Evolutionary conservation across 2,329 filamentous ascomycete species (phyloP), one percentile per base, ranked within the genome.

Genomic region (Arachnomyces sp.): DNA sequence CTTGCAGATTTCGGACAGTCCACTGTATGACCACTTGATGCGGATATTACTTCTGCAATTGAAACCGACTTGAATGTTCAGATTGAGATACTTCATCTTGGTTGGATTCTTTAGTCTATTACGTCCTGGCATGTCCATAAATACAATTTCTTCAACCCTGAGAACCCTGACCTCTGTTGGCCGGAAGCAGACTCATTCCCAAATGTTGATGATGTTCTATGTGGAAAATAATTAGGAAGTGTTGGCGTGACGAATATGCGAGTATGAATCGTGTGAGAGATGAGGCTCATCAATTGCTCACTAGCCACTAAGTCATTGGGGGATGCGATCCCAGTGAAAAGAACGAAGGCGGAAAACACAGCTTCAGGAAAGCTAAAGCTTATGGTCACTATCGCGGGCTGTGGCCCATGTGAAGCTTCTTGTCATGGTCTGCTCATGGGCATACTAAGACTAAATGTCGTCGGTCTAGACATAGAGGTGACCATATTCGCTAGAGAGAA

Each of bases 31-130:
- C 40, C 40, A 14, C 39, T 43, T 33, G 36, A 39, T 36, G 37
- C 33, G 28, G 35, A 45, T 28, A 39, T 45, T 21, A 32, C 14
- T 39, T 36, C 35, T 17, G 31, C 18, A n/a, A 29, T 28, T 39
- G 36, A 39, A 29, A 39, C 39, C 13, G 36, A 18, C 34, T 30
- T 38, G 32, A 45, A 21, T 40, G 31, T 38, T 18, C 29, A 43
- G 31, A 42, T 45, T 38, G 43, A 45, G 36, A 45, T 45, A 39
- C 40, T 45, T 16, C 40, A 45, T 40, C 39, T 45, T 37, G 43
- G 40, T 25, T 45, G 40, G 31, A 30, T 45, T 14, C 29, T 45
- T 29, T 45, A 43, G 13, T 45, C 43, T 21, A 34, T 43, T 40
- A 39, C 34, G 21, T 30, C 31, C 29, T 42, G 34, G 42, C n/a